Percentiles rank a stretch among this genome's conserved stretches.
Conservation (phyloP, 2,329 filamentous ascomycete genomes). For the Aphanoascus verrucosus region DNA sequence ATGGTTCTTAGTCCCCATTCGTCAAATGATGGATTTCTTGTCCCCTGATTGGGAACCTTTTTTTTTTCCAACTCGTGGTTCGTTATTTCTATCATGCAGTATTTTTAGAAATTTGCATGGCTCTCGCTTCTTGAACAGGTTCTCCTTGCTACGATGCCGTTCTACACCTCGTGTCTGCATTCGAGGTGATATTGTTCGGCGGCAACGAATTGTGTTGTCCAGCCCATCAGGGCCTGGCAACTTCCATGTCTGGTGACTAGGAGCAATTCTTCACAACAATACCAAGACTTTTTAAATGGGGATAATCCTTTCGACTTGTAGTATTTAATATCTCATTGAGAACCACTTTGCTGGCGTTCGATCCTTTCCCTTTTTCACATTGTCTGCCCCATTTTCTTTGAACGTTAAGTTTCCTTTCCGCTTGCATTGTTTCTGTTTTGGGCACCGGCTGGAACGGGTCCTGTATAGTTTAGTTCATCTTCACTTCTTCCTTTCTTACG, state of each 20-base stretch:
- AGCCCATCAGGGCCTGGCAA: background rate
- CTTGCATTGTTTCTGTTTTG: slow-evolving; percentile 9
- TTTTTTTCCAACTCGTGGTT: background rate
- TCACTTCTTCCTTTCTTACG: background rate
- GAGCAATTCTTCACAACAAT: slow-evolving; percentile 1
- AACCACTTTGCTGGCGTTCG: background rate
- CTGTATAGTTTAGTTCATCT: background rate
- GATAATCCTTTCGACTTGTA: background rate
- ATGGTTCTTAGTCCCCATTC: background rate
- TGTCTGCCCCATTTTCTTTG: slow-evolving; percentile 1
- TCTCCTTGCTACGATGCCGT: background rate
- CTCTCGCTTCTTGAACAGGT: background rate
- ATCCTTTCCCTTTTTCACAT: slow-evolving; percentile 1
- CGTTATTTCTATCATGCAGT: background rate
- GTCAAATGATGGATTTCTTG: background rate
- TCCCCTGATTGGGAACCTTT: too few relatives aligned
- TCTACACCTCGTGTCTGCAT: background rate
- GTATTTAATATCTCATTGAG: slow-evolving; percentile 8
- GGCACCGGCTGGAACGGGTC: slow-evolving; percentile 7
- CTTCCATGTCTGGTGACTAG: background rate
- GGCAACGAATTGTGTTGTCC: background rate
- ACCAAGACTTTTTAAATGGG: slow-evolving; percentile 3
- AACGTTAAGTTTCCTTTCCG: background rate
- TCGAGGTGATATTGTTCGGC: background rate
- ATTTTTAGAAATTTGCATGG: background rate